Evolutionary conservation across 2,329 filamentous ascomycete species (phyloP), one percentile per base, ranked within the genome.

Genomic region (Penicillium aurantiogriseum): DNA sequence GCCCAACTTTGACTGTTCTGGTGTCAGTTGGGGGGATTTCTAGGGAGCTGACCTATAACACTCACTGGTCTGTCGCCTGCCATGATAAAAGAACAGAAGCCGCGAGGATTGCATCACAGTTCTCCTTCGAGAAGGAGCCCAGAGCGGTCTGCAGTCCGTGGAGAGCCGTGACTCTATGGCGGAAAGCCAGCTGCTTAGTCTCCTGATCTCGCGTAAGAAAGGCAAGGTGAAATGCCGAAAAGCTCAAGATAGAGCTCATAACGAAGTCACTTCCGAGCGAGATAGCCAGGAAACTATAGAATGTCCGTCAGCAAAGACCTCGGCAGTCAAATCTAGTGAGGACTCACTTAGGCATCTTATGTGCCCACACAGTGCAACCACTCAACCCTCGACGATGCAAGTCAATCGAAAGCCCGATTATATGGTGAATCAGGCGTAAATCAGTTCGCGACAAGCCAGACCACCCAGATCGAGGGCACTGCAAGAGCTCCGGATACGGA

Each of bases 1-100:
- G 89, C 91, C 93, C 93, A 97, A 76, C 88, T 90, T 74, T 88
- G 88, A 90, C 92, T 96, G 72, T 6, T 66, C 6, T 17, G 60
- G 68, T 43, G 77, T 68, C 54, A 70, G 23, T 33, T 29, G 29
- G 17, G 25, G 45, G 13, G 39, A 40, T 17, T 39, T 40, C 29
- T 25, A 6, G 35, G 45, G 25, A 68, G 68, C 69, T 44, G 66
- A 21, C 7, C 3, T 62, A 65, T 55, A 65, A 67, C 40, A 79
- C 88, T 81, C 83, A 95, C 93, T 92, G 97, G 79, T 97, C 93
- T 59, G 88, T 94, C 55, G 91, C 90, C 79, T 97, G 93, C 92
- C 94, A 97, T 38, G 92, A 95, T 49, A 99, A 83, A 47, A 97
- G 84, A 44, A 97, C 86, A 27, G 93, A 97, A 33, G 92, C 91